These are phyloP conservation scores for Ascochyta pisi DNA, from an alignment of 2,329 filamentous ascomycete species.

Conservation along the genomic window DNA sequence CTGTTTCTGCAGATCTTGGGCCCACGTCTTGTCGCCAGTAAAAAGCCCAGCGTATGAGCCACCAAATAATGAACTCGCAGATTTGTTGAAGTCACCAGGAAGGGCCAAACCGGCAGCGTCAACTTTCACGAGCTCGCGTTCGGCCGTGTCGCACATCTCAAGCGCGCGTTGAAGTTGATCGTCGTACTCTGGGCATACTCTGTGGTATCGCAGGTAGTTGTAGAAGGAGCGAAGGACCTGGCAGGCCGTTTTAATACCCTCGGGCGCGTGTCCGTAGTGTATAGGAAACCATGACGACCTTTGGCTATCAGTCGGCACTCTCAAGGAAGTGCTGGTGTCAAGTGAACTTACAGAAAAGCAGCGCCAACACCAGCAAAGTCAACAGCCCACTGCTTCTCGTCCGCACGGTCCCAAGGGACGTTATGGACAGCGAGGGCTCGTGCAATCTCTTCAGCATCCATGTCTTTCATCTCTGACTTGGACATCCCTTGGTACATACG, in stretches of 20 bases:
- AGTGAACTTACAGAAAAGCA: slow-evolving; percentile 75
- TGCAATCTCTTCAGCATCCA: slow-evolving; percentile 70
- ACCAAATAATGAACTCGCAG: slow-evolving; percentile 72
- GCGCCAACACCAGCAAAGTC: slow-evolving; percentile 81
- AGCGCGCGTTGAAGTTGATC: slow-evolving; percentile 72
- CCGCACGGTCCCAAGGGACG: slow-evolving; percentile 58
- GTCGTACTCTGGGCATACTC: slow-evolving; percentile 82
- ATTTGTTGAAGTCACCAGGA: slow-evolving; percentile 82
- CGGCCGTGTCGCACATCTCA: slow-evolving; percentile 69
- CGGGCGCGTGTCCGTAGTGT: slow-evolving; percentile 60
- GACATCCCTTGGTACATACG: slow-evolving; percentile 70
- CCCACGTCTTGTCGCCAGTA: slow-evolving; percentile 53
- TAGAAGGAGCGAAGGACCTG: slow-evolving; percentile 83
- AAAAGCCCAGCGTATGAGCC: slow-evolving; percentile 57
- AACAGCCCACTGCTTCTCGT: slow-evolving; percentile 71
- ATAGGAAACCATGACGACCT: slow-evolving; percentile 63
- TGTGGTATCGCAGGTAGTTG: slow-evolving; percentile 83
- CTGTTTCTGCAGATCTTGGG: slow-evolving; percentile 31
- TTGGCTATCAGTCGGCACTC: slow-evolving; percentile 39
- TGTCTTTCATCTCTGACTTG: slow-evolving; percentile 65
- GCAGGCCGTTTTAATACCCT: slow-evolving; percentile 65
- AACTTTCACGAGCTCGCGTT: slow-evolving; percentile 70
- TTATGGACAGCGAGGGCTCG: slow-evolving; percentile 69
- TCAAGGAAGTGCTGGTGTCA: slow-evolving; percentile 5
- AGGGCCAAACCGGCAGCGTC: slow-evolving; percentile 60